phyloP scores from a whole-genome alignment of 1,139 yeast species.

The Debaryomyces singareniensis region DNA sequence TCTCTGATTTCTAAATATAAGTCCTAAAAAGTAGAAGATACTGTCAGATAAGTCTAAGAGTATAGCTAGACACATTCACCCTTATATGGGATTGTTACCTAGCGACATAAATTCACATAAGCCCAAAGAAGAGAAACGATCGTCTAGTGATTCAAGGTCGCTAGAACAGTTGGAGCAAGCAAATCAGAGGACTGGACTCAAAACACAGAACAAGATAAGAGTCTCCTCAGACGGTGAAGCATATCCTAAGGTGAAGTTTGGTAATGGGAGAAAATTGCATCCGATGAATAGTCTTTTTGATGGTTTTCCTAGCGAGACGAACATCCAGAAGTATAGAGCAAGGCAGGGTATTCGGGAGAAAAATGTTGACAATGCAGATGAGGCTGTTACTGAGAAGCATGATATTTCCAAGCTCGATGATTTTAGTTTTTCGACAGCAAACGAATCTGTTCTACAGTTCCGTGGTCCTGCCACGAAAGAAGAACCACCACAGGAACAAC shows the following conservation, averaged over 20 bases:
- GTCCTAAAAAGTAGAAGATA: too few relatives aligned
- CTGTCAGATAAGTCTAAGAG: too few relatives aligned
- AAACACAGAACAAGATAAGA: too few relatives aligned
- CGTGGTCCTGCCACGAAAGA: conserved; percentile 10
- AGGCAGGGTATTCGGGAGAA: too few relatives aligned
- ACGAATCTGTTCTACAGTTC: conserved; percentile 21
- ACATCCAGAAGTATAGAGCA: not conserved
- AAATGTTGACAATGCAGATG: not conserved
- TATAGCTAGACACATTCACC: too few relatives aligned
- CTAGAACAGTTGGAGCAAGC: too few relatives aligned
- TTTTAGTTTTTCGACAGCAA: conserved; percentile 21
- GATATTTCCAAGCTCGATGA: conserved; percentile 2
- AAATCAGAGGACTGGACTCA: too few relatives aligned
- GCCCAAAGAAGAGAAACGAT: too few relatives aligned
- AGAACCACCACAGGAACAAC: not conserved
- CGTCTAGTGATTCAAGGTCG: too few relatives aligned
- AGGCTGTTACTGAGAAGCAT: not conserved
- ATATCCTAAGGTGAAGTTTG: not conserved
- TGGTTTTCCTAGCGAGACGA: not conserved
- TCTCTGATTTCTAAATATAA: too few relatives aligned
- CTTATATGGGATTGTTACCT: too few relatives aligned
- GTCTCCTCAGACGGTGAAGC: not conserved
- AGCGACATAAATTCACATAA: too few relatives aligned
- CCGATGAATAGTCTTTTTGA: conserved; percentile 1
- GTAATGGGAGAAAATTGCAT: not conserved